phyloP scores from a whole-genome alignment of 768 basidiomycete genomes.

The Rhodosporidiobolus sp. region DNA sequence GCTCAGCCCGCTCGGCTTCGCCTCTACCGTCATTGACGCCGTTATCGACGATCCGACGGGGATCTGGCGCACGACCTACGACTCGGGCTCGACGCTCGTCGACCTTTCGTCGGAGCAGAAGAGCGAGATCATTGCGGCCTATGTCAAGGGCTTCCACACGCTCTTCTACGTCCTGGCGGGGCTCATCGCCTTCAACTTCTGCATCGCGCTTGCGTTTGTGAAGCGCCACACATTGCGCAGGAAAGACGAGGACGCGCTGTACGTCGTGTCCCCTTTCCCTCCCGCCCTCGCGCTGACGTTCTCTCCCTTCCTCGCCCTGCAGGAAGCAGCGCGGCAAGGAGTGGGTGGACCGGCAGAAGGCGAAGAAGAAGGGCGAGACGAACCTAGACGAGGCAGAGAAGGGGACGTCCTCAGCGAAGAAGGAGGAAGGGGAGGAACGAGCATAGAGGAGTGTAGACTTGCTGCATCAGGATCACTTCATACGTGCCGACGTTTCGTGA shows the following conservation, averaged over 20 bases:
- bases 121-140: constrained; percentile 55
- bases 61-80: constrained; percentile 47
- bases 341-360: constrained; percentile 16
- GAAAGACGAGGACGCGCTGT: constrained; percentile 29
- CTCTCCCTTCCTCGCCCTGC: no score
- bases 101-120: constrained; percentile 52
- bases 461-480: neutral
- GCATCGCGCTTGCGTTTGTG: constrained; percentile 46
- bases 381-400: constrained; percentile 5
- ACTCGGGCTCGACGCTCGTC: constrained; percentile 33
- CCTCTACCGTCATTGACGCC: constrained; percentile 3
- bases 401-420: neutral
- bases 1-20: constrained; percentile 15
- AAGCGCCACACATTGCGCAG: constrained; percentile 14
- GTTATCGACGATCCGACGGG: constrained; percentile 55
- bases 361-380: constrained; percentile 5
- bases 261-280: neutral
- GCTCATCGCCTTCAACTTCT: constrained; percentile 58
- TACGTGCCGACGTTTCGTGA: neutral
- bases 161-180: constrained; percentile 64
- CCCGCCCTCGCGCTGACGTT: no score
- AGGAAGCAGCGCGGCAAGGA: constrained; percentile 26
- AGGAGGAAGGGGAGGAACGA: neutral
- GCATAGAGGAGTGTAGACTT: neutral
- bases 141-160: constrained; percentile 59